Evolutionary conservation across 345 rosid genomes (phyloP).

Genomic region (Gossypium mustelinum): DNA sequence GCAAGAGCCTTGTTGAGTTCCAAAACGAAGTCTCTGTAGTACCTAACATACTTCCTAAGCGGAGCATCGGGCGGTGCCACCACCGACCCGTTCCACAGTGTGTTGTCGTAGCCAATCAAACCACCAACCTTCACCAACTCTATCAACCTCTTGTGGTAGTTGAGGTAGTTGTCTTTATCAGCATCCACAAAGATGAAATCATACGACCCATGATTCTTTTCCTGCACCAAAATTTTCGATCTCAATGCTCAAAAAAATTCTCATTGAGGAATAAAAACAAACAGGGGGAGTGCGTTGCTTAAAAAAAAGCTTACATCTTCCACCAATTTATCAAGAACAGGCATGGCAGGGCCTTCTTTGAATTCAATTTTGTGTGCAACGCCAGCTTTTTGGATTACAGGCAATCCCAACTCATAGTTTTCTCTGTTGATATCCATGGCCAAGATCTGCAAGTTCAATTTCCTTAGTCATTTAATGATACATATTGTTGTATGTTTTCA

Average conservation of each 20-base stretch:
- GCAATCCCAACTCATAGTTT: slow-evolving; percentile 88
- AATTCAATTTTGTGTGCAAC: slow-evolving; percentile 93
- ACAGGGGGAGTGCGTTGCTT: background rate
- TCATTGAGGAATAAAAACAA: background rate
- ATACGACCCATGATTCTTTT: slow-evolving; percentile 60
- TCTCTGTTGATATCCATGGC: slow-evolving; percentile 93
- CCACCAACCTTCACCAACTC: slow-evolving; percentile 90
- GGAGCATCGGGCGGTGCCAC: slow-evolving; percentile 87
- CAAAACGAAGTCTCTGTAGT: slow-evolving; percentile 80
- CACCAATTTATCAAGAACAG: slow-evolving; percentile 74
- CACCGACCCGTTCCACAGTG: slow-evolving; percentile 92
- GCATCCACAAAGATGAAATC: slow-evolving; percentile 98
- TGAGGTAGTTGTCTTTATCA: slow-evolving; percentile 91
- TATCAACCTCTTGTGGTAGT: slow-evolving; percentile 80
- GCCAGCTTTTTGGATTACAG: slow-evolving; percentile 84
- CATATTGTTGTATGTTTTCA: no score
- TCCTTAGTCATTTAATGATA: background rate
- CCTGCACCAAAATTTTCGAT: slow-evolving; percentile 32
- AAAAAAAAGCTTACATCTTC: slow-evolving; percentile 59
- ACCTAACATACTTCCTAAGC: slow-evolving; percentile 72
- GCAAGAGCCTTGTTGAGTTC: slow-evolving; percentile 97
- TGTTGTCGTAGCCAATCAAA: slow-evolving; percentile 92
- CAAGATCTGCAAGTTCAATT: slow-evolving; percentile 52
- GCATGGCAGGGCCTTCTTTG: slow-evolving; percentile 97
- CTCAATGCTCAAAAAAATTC: background rate